These are phyloP conservation scores for Lentinula aciculospora DNA, from an alignment of 768 basidiomycete genomes.

Conservation along the genomic window DNA sequence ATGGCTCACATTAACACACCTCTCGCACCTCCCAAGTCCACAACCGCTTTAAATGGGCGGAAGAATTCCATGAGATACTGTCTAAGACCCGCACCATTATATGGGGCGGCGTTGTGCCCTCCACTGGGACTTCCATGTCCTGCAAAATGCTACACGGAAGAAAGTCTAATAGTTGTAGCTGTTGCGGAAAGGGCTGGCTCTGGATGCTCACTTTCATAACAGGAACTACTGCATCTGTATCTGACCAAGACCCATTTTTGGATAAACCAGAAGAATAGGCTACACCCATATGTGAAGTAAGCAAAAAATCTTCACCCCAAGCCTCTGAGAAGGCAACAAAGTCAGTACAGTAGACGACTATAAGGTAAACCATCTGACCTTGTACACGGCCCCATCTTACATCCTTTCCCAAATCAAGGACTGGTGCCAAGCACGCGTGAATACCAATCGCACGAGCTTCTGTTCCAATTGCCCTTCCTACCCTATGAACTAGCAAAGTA, in stretches of 20 bases:
- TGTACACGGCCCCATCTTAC: slow-evolving; percentile 20
- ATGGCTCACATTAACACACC: slow-evolving; percentile 20
- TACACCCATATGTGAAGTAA: slow-evolving; percentile 19
- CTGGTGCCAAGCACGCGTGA: slow-evolving; percentile 18
- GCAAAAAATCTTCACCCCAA: slow-evolving; percentile 21
- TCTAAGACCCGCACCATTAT: slow-evolving; percentile 15
- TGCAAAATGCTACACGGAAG: slow-evolving; percentile 17
- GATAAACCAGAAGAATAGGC: slow-evolving; percentile 18
- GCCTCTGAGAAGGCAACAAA: slow-evolving; percentile 12
- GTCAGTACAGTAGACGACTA: not conserved
- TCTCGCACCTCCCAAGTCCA: slow-evolving; percentile 16
- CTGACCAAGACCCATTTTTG: slow-evolving; percentile 20
- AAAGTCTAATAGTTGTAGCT: not conserved
- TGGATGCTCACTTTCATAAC: slow-evolving; percentile 17
- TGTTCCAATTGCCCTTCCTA: slow-evolving; percentile 18
- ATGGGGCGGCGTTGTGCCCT: slow-evolving; percentile 20
- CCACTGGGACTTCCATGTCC: slow-evolving; percentile 18
- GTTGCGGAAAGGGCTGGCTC: not conserved
- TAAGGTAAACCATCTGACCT: slow-evolving; percentile 4
- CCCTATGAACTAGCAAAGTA: slow-evolving; percentile 12
- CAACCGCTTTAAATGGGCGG: slow-evolving; percentile 19
- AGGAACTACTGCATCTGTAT: slow-evolving; percentile 19
- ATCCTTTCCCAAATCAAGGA: slow-evolving; percentile 22
- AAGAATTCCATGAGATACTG: slow-evolving; percentile 20
- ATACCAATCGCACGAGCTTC: slow-evolving; percentile 20